phyloP scores from a whole-genome alignment of 306 rosid species.

The Hippophae tibetana region DNA sequence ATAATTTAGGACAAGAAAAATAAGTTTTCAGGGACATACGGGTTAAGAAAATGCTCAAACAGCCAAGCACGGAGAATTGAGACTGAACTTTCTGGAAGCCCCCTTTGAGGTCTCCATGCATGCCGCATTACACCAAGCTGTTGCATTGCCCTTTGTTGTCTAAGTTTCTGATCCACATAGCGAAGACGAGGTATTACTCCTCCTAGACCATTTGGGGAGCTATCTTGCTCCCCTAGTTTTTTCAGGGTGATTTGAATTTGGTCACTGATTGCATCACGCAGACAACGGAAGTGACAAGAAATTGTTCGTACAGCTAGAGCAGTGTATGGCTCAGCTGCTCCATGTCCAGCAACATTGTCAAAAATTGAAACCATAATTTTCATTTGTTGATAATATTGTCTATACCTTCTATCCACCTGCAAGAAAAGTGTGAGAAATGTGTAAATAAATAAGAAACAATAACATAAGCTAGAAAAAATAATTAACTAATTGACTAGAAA shows the following conservation, averaged over 20 bases:
- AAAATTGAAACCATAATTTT: conserved; percentile 65
- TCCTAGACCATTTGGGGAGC: conserved; percentile 20
- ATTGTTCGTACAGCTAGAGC: conserved; percentile 68
- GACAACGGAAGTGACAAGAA: conserved; percentile 76
- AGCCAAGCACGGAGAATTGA: conserved; percentile 94
- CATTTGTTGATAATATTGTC: conserved; percentile 72
- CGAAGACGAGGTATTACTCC: conserved; percentile 85
- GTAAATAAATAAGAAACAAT: not conserved
- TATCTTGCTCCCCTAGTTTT: conserved; percentile 75
- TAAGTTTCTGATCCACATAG: conserved; percentile 81
- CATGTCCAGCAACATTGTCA: conserved; percentile 69
- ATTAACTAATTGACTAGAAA: not conserved
- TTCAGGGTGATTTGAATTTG: conserved; percentile 65
- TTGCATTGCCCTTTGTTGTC: conserved; percentile 78
- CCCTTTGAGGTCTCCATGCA: conserved; percentile 98
- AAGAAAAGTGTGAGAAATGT: not conserved
- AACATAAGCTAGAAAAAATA: too few relatives aligned
- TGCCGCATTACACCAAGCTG: conserved; percentile 76
- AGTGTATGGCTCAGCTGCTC: conserved; percentile 75
- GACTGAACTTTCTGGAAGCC: conserved; percentile 92
- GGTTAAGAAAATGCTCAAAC: conserved; percentile 93
- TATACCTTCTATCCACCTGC: conserved; percentile 79
- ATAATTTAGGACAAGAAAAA: not conserved
- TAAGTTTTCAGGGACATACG: conserved; percentile 36
- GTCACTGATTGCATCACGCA: conserved; percentile 66